phyloP scores from a whole-genome alignment of 2,329 filamentous ascomycete species.

The Eutypa lata region DNA sequence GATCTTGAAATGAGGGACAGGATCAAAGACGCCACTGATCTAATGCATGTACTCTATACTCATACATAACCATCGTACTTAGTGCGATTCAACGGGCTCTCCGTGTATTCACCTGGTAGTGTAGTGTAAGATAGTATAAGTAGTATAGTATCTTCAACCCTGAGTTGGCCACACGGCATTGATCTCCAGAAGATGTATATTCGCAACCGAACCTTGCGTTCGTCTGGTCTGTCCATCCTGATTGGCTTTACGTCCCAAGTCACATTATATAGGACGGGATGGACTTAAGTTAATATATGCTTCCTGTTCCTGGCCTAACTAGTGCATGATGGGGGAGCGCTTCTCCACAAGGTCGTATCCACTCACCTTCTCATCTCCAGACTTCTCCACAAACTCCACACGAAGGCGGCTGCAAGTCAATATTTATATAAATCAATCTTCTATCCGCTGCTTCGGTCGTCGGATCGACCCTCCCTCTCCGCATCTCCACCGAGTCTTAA shows the following conservation, averaged over 20 bases:
- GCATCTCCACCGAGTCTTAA: conserved; percentile 18
- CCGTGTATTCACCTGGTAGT: conserved; percentile 16
- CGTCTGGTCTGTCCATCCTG: conserved; percentile 19
- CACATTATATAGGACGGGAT: conserved; percentile 21
- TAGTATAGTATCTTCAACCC: conserved; percentile 11
- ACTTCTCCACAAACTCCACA: conserved; percentile 31
- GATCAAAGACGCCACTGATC: background rate
- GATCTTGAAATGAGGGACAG: background rate
- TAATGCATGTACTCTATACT: background rate
- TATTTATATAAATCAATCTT: conserved; percentile 39
- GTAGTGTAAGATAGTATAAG: too few species aligned
- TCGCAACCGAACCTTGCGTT: conserved; percentile 19
- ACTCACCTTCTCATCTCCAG: conserved; percentile 30
- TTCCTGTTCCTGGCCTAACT: conserved; percentile 24
- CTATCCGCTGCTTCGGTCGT: conserved; percentile 30
- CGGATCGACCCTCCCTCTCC: conserved; percentile 22
- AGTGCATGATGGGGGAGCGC: conserved; percentile 14
- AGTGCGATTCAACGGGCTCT: conserved; percentile 15
- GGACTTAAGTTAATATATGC: conserved; percentile 19
- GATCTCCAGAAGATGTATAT: conserved; percentile 24
- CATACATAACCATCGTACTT: conserved; percentile 5
- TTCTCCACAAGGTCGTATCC: conserved; percentile 26
- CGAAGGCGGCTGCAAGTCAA: conserved; percentile 28
- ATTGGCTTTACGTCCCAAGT: conserved; percentile 18
- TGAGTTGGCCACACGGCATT: conserved; percentile 22